Percentiles rank a stretch among this genome's conserved stretches.
Conservation (phyloP, 2,329 filamentous ascomycete species). For the Ilyonectria mors-panacis region DNA sequence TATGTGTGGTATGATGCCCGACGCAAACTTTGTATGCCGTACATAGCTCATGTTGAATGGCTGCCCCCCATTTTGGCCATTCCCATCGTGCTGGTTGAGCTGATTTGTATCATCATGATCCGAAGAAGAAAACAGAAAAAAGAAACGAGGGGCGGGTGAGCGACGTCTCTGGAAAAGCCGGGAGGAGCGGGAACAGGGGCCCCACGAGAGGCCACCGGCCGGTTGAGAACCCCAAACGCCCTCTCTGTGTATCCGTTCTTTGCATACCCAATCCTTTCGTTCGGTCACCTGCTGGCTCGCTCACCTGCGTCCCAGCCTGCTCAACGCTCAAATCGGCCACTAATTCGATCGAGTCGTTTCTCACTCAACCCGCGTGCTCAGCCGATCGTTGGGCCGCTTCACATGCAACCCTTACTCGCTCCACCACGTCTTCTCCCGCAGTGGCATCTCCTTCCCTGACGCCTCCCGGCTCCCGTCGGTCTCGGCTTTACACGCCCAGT, state of each 20-base stretch:
- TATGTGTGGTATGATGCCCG: conserved; percentile 30
- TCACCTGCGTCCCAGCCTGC: conserved; percentile 11
- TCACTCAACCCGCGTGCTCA: conserved; percentile 15
- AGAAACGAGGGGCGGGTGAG: conserved; percentile 7
- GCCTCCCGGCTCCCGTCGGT: conserved; percentile 71
- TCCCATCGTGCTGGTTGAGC: conserved; percentile 43
- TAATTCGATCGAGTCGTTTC: conserved; percentile 2
- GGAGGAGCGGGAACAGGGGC: background rate
- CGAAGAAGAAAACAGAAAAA: conserved; percentile 31
- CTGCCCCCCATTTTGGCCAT: conserved; percentile 43
- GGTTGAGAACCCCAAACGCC: conserved; percentile 23
- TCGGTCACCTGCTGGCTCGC: background rate
- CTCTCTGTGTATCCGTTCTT: conserved; percentile 25
- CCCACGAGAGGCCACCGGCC: conserved; percentile 2
- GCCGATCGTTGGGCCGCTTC: conserved; percentile 19
- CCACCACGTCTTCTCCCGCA: conserved; percentile 87
- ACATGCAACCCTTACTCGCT: conserved; percentile 38
- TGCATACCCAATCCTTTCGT: conserved; percentile 10
- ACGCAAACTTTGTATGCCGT: conserved; percentile 39
- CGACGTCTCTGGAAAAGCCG: conserved; percentile 5
- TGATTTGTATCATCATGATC: conserved; percentile 41
- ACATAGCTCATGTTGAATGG: conserved; percentile 56
- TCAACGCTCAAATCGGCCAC: conserved; percentile 4
- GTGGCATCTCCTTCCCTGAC: conserved; percentile 72
- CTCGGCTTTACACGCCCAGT: conserved; percentile 91